Conservation (phyloP, 176 grass and related monocot genomes). For the Oryza glumipatula region DNA sequence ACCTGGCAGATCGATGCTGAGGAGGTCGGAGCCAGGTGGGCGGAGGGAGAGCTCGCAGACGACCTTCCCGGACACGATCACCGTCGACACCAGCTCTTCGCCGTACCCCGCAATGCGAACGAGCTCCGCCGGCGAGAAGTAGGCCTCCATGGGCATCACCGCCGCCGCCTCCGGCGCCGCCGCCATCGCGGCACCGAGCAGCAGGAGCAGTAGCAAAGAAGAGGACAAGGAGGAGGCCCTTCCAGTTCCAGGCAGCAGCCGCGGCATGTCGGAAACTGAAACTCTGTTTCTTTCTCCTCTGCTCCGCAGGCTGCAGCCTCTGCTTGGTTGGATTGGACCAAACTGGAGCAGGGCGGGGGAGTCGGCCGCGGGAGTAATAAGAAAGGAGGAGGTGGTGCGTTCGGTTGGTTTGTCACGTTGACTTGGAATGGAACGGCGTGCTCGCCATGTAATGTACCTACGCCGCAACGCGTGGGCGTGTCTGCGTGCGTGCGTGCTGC, state of each 20-base stretch:
- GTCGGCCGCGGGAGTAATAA: too few relatives aligned
- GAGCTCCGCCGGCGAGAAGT: conserved; percentile 61
- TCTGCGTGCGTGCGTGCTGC: neutral
- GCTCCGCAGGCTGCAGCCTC: too few relatives aligned
- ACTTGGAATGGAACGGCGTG: neutral
- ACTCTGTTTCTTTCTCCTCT: neutral
- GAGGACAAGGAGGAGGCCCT: neutral
- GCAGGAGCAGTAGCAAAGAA: neutral
- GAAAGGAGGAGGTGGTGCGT: neutral
- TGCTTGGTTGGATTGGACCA: neutral
- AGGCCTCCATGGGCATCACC: conserved; percentile 51
- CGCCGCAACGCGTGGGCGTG: neutral
- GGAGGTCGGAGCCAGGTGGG: conserved; percentile 30
- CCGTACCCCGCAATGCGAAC: conserved; percentile 69
- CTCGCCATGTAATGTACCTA: conserved; percentile 6
- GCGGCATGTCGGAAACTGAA: neutral
- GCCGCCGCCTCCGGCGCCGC: neutral
- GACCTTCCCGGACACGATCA: conserved; percentile 64
- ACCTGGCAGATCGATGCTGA: conserved; percentile 60
- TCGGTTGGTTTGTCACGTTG: conserved; percentile 24
- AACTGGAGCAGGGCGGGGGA: neutral
- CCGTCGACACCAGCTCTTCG: conserved; percentile 70
- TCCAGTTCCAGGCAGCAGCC: too few relatives aligned
- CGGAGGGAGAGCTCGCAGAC: conserved; percentile 56
- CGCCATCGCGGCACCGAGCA: neutral